phyloP scores from a whole-genome alignment of 163 green algal genomes.

The Scenedesmus sp. region DNA sequence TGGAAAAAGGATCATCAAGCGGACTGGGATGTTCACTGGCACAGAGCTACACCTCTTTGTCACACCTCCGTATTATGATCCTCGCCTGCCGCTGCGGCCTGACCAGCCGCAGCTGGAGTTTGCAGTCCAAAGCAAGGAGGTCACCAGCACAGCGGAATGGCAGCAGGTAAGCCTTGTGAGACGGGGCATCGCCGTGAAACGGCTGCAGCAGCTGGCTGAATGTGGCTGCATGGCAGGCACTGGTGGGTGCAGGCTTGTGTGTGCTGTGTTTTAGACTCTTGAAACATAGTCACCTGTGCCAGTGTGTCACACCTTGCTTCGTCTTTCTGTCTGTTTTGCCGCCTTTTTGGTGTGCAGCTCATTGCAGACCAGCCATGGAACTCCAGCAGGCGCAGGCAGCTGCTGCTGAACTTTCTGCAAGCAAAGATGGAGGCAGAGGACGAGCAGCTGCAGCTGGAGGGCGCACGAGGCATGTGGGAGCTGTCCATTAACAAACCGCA shows the following conservation, averaged over 20 bases:
- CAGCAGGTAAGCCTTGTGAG: conserved; percentile 52
- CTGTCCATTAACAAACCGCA: conserved; percentile 76
- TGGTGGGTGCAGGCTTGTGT: not conserved
- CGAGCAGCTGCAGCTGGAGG: conserved; percentile 70
- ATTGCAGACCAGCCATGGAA: conserved; percentile 75
- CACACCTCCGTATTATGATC: conserved; percentile 68
- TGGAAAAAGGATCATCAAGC: conserved; percentile 65
- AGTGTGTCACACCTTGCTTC: not conserved
- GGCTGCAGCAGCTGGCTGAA: conserved; percentile 12
- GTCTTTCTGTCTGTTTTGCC: not conserved
- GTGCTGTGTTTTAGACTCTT: not conserved
- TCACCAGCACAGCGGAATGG: conserved; percentile 64
- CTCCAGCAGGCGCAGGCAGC: conserved; percentile 59
- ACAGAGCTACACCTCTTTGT: conserved; percentile 71
- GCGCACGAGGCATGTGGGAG: conserved; percentile 80
- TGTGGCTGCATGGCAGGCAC: not conserved
- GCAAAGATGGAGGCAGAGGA: conserved; percentile 69
- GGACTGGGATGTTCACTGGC: conserved; percentile 71
- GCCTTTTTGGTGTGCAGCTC: conserved; percentile 56
- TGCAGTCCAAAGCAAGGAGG: conserved; percentile 58
- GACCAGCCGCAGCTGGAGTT: conserved; percentile 72
- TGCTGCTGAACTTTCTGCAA: conserved; percentile 64
- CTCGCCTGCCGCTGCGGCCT: conserved; percentile 62
- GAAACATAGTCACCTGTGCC: not conserved
- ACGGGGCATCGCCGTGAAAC: not conserved